phyloP scores from a whole-genome alignment of 2,329 filamentous ascomycete species.

The Cylindrodendrum hubeiense region DNA sequence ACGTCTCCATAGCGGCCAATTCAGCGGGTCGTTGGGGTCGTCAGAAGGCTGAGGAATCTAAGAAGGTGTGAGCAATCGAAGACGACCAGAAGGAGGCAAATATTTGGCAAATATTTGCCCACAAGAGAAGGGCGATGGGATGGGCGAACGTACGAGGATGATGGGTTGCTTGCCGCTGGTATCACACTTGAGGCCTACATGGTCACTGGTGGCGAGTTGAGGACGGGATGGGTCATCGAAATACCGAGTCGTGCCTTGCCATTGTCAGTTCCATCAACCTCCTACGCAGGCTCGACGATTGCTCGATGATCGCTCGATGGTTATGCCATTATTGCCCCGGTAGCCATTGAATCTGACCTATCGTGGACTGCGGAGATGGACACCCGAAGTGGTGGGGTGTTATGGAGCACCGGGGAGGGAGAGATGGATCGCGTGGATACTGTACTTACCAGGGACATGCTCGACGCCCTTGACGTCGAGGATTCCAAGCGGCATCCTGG shows the following conservation, averaged over 20 bases:
- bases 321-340: too few relatives aligned
- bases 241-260: conserved; percentile 71
- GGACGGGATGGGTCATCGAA: conserved; percentile 69
- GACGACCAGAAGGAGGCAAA: neutral
- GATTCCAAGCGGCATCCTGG: conserved; percentile 70
- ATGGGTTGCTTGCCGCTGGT: conserved; percentile 74
- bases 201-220: conserved; percentile 55
- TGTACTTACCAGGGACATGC: conserved; percentile 83
- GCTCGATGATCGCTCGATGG: neutral
- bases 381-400: conserved; percentile 6
- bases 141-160: conserved; percentile 72
- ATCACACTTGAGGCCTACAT: conserved; percentile 77
- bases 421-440: conserved; percentile 8
- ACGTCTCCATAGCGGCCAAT: conserved; percentile 88
- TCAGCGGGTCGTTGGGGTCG: conserved; percentile 89
- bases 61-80: conserved; percentile 26
- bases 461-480: conserved; percentile 75
- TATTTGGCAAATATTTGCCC: neutral
- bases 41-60: conserved; percentile 85
- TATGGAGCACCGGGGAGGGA: conserved; percentile 3
- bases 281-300: neutral
- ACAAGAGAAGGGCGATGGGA: neutral
- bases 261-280: conserved; percentile 23
- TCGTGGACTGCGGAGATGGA: conserved; percentile 11
- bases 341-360: conserved; percentile 4